Evolutionary conservation across 139 green algal genomes (phyloP), one percentile per base, ranked within the genome.

Genomic region (Spirogloea muscicola): DNA sequence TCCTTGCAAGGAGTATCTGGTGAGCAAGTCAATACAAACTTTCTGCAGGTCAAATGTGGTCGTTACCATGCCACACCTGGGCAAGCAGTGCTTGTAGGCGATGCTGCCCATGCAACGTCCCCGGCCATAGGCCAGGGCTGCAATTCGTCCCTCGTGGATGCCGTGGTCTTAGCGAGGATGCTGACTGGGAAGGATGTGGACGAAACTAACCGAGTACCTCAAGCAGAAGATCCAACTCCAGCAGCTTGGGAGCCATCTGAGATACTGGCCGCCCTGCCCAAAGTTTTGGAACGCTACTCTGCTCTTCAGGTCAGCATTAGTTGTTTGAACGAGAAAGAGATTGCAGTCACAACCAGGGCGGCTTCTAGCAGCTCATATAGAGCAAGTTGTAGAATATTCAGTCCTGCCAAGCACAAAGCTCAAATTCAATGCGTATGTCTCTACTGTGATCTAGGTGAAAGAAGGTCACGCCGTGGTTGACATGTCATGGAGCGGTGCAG

Each of bases 121-220:
- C 58, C 58, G 33, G 9, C 58, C 33, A 66, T 66, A 9, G 58
- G 58, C 5, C 58, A 66, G 58, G 58, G 58, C 29, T 66, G 58
- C 58, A 66, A 66, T 21, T 10, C 58, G 4, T 66, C 58, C 13
- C 29, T 66, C 9, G 25, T 4, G 33, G 58, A 66, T 42, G 58
- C 58, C 7, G n/a, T 34, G 10, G 58, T 66, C 7, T 34, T 66
- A 6, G 58, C 13, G 5, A 31, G 58, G 10, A 13, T 66, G n/a
- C 33, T 66, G 7, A 4, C 44, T 7, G 58, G 58, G 5, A 34
- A 43, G 33, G 29, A 46, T 31, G 58, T 66, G 4, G 29, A 6
- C 7, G 58, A 66, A 42, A 34, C 9, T 34, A 43, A 41, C 25
- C n/a, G 58, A 5, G 13, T 60, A 7, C 49, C 49, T 18, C 10